Base-by-base conservation (phyloP, 306 rosid genomes). In the Arachis stenosperma region DNA sequence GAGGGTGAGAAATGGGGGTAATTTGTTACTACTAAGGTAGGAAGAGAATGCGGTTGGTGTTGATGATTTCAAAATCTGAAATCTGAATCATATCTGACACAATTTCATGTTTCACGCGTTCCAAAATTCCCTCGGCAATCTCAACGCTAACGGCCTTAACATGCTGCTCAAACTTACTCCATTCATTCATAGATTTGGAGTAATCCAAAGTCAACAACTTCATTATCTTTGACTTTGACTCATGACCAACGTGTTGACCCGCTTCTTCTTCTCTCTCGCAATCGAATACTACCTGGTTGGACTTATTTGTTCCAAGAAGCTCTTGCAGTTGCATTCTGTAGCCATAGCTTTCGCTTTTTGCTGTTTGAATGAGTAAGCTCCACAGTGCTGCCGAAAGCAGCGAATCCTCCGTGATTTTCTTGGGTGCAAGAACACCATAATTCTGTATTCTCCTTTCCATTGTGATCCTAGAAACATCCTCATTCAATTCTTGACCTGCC, bases 201-300 rank as follows among this genome's bases (percentile, higher is more conserved):
- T 65, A 70, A 69, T 90, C 95, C 61, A 71, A 84, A 55, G 67
- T 50, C 73, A 83, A 5, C 15, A 89, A 76, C 7, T 59, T 17
- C 0, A 50, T 41, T 2, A 75, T 29, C 42, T 82, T 82, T 57
- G 65, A 80, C 42, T 82, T 82, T 57, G 65, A 79, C 71, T 69
- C 78, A 58, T 81, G 75, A 29, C 67, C 86, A 52, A 58, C 74
- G 40, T 71, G 73, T 54, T 64, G 76, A 30, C 76, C 78, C 90
- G 85, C 72, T 8, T 46, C 70, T 54, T 65, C 77, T 62, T 92
- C 93, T 78, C 87, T 84, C 62, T 85, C 88, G 75, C 86, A 91
- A 67, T 88, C 88, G 67, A 95, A 91, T 37, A 91, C 66, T 8
- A 91, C 76, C 75, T 81, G 91, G 77, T 86, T 87, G 44, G 90